A percentile compares a stretch with the other conserved stretches of the same genome.
Evolutionary conservation across 2,329 filamentous ascomycete species (phyloP).

Genomic region (Ceratocystis alfenasii): DNA sequence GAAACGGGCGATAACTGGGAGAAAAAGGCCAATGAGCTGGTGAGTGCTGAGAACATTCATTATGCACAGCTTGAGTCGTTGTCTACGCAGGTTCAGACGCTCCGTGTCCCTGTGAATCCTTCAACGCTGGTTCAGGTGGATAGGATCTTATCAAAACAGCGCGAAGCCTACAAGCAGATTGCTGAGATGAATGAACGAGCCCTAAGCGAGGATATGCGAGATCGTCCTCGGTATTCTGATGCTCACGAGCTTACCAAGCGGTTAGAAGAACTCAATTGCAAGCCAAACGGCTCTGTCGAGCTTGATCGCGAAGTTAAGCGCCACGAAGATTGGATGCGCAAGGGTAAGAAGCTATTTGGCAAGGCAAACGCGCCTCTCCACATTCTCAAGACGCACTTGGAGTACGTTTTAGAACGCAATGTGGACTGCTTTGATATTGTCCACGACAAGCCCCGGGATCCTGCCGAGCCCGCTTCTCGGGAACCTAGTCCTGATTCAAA

Average conservation of each 20-base stretch:
- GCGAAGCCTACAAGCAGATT: constrained; percentile 84
- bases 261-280: constrained; percentile 80
- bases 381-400: constrained; percentile 88
- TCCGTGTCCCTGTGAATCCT: constrained; percentile 64
- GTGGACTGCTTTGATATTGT: constrained; percentile 80
- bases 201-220: constrained; percentile 59
- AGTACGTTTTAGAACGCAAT: constrained; percentile 83
- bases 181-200: constrained; percentile 68
- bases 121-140: constrained; percentile 76
- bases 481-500: constrained; percentile 53
- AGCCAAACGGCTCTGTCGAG: constrained; percentile 80
- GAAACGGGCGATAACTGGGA: constrained; percentile 78
- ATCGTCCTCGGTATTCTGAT: constrained; percentile 76
- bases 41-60: constrained; percentile 81
- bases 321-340: constrained; percentile 98
- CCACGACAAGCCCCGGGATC: constrained; percentile 71
- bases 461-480: constrained; percentile 82
- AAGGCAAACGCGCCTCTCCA: constrained; percentile 96
- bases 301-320: constrained; percentile 88
- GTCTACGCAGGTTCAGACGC: constrained; percentile 61
- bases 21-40: constrained; percentile 80
- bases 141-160: constrained; percentile 86
- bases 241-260: constrained; percentile 83
- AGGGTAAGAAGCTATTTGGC: constrained; percentile 93
- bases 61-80: constrained; percentile 90